These are phyloP conservation scores for Zea luxurians DNA, from an alignment of 176 grass and related monocot species.

Conservation along the genomic window DNA sequence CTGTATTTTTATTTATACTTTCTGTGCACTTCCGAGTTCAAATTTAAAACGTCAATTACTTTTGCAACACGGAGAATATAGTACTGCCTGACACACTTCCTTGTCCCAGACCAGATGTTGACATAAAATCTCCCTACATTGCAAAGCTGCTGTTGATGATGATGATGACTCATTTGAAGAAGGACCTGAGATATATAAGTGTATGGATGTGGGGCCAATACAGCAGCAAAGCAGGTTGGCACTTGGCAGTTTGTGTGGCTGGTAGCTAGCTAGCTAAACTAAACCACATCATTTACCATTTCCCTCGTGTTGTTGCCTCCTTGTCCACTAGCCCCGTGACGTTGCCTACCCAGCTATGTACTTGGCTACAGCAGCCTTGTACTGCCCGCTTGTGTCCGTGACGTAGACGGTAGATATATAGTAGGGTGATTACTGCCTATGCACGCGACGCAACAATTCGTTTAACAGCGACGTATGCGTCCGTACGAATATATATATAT, in stretches of 20 bases:
- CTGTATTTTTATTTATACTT: too few species aligned
- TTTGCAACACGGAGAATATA: not conserved
- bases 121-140: not conserved
- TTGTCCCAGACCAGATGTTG: constrained; percentile 11
- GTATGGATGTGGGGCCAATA: not conserved
- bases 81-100: not conserved
- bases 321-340: constrained; percentile 45
- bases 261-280: not conserved
- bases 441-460: not conserved
- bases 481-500: not conserved
- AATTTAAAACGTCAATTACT: too few species aligned
- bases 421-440: too few species aligned
- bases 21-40: too few species aligned
- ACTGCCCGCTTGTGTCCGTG: constrained; percentile 23
- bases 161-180: constrained; percentile 12
- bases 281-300: constrained; percentile 42
- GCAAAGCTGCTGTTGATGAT: not conserved
- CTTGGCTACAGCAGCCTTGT: not conserved
- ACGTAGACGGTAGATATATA: not conserved
- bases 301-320: constrained; percentile 32
- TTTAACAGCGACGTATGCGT: constrained; percentile 6
- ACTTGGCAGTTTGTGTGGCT: constrained; percentile 11
- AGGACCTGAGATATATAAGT: not conserved
- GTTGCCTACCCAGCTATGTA: constrained; percentile 4
- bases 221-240: not conserved